Conservation (phyloP, 106 monocot species). For the Dendrobium officinale region DNA sequence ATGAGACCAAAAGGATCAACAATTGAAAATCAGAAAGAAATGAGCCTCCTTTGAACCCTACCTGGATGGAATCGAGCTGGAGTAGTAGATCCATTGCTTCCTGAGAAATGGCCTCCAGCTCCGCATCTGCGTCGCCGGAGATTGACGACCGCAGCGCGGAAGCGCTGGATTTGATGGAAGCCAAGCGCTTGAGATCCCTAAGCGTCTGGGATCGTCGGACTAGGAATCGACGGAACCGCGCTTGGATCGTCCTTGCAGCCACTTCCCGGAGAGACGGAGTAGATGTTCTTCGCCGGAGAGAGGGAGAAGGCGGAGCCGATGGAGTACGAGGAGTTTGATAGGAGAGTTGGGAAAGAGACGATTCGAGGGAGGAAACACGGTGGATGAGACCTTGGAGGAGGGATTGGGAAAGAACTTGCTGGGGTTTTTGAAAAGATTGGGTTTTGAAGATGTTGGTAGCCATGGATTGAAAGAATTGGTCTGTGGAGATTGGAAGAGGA, state of each 20-base stretch:
- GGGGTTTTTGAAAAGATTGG: conserved; percentile 13
- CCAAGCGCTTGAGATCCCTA: conserved; percentile 61
- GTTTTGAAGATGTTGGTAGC: conserved; percentile 10
- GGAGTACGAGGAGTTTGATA: conserved; percentile 5
- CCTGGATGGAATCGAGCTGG: conserved; percentile 71
- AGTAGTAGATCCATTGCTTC: conserved; percentile 50
- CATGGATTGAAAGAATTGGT: conserved; percentile 38
- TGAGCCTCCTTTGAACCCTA: background rate
- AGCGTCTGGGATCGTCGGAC: conserved; percentile 65
- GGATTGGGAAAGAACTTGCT: conserved; percentile 5
- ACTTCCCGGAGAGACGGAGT: conserved; percentile 36
- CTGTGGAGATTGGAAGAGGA: conserved; percentile 10
- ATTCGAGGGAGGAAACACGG: conserved; percentile 31
- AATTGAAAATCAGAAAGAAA: background rate
- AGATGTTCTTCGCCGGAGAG: background rate
- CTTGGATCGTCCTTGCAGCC: conserved; percentile 74
- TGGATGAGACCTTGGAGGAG: conserved; percentile 36
- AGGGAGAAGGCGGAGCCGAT: background rate
- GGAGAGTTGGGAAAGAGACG: conserved; percentile 22
- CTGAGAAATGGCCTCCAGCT: conserved; percentile 25
- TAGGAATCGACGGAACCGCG: conserved; percentile 55
- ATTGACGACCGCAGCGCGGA: conserved; percentile 38
- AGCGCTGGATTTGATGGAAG: conserved; percentile 52
- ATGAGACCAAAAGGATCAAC: background rate
- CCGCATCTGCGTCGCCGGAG: conserved; percentile 10